Evolutionary conservation across 2,329 filamentous ascomycete species (phyloP).

Genomic region (Xylariomycetidae sp.): DNA sequence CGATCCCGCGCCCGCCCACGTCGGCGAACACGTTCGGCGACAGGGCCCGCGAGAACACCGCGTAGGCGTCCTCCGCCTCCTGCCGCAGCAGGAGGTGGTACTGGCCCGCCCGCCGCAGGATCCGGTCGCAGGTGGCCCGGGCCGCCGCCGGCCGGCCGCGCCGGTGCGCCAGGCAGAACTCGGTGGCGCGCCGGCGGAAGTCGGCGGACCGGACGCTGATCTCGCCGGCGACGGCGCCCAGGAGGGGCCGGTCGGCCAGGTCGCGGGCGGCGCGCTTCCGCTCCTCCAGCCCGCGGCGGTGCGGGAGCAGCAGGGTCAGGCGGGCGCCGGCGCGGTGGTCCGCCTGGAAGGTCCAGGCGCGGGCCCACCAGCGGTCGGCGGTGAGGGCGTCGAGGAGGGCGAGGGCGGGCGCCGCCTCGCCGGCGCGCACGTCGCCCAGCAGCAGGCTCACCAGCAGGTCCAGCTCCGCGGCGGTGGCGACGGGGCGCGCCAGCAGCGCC

Average conservation of each 20-base stretch:
- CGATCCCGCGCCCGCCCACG: conserved; percentile 18
- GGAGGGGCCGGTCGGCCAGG: conserved; percentile 9
- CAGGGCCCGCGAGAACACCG: conserved; percentile 21
- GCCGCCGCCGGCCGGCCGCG: conserved; percentile 11
- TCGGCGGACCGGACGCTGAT: conserved; percentile 20
- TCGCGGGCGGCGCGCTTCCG: conserved; percentile 15
- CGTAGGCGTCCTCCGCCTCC: conserved; percentile 5
- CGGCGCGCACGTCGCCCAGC: conserved; percentile 12
- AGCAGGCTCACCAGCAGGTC: conserved; percentile 18
- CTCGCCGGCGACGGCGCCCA: conserved; percentile 18
- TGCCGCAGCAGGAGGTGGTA: conserved; percentile 24
- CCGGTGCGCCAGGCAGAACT: conserved; percentile 21
- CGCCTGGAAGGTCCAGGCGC: conserved; percentile 26
- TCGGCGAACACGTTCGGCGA: conserved; percentile 23
- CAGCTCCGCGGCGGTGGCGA: conserved; percentile 19
- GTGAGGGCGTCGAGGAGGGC: conserved; percentile 20
- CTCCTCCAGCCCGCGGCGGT: conserved; percentile 15
- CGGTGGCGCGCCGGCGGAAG: conserved; percentile 18
- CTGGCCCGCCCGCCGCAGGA: conserved; percentile 19
- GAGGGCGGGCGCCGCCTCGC: conserved; percentile 16
- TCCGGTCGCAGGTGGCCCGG: conserved; percentile 17
- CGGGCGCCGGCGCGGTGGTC: conserved; percentile 21
- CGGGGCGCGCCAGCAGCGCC: conserved; percentile 21
- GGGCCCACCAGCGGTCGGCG: conserved; percentile 23
- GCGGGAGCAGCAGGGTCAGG: conserved; percentile 24